Conservation (phyloP, 1,284 basidiomycete genomes). For the Cryptococcus deneoformans region DNA sequence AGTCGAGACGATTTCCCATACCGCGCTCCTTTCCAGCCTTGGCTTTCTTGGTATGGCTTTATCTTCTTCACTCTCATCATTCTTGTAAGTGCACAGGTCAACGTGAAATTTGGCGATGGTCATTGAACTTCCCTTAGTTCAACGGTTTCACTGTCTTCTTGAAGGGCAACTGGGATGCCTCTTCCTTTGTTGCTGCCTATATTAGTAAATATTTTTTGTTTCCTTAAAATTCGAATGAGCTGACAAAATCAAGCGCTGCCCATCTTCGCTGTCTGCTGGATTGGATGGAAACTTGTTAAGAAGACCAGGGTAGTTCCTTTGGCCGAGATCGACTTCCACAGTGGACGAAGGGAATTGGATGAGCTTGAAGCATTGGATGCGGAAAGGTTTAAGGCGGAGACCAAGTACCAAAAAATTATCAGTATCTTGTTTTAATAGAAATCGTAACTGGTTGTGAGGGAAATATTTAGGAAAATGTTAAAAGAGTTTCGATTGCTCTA, state of each 20-base stretch:
- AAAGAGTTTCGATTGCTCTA: not conserved
- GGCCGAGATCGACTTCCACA: slow-evolving; percentile 61
- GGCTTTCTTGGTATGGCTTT: slow-evolving; percentile 46
- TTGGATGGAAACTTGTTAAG: slow-evolving; percentile 60
- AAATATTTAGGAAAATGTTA: not conserved
- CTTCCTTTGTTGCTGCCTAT: slow-evolving; percentile 49
- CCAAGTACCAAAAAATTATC: slow-evolving; percentile 20
- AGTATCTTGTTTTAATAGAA: slow-evolving; percentile 27
- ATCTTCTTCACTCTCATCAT: slow-evolving; percentile 16
- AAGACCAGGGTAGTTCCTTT: slow-evolving; percentile 56
- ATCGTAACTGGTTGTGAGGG: not conserved
- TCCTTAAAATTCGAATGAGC: not conserved
- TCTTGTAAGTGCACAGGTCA: slow-evolving; percentile 5
- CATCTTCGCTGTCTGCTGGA: slow-evolving; percentile 59
- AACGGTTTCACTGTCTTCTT: slow-evolving; percentile 58
- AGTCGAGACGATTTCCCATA: slow-evolving; percentile 58
- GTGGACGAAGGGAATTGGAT: slow-evolving; percentile 61
- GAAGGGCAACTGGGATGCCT: slow-evolving; percentile 55
- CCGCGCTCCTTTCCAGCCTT: slow-evolving; percentile 58
- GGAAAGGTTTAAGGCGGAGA: slow-evolving; percentile 24
- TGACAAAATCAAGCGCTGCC: slow-evolving; percentile 51
- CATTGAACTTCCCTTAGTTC: slow-evolving; percentile 5
- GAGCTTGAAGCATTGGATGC: slow-evolving; percentile 55
- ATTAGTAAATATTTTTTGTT: slow-evolving; percentile 27
- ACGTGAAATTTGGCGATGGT: not conserved